Evolutionary conservation across 2,329 filamentous ascomycete genomes (phyloP), one percentile per base, ranked within the genome.

Genomic region (Pseudopithomyces maydicus): DNA sequence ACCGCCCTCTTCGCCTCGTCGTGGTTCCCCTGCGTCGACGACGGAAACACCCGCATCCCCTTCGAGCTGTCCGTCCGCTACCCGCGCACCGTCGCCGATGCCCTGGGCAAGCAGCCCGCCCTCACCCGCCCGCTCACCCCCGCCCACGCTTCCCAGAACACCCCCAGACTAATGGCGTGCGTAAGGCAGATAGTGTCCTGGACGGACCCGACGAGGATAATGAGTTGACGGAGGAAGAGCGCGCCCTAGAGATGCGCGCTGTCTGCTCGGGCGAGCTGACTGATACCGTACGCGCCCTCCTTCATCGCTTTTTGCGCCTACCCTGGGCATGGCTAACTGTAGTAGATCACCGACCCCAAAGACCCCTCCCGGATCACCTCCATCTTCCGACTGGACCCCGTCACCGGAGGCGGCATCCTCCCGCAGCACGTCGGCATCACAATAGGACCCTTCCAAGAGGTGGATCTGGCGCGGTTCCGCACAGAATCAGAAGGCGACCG

Each of bases 351-450:
- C 32, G 90, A 97, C 67, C 85, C 88, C 12, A 84, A 85, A 23
- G 90, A 98, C 66, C 83, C 90, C 52, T 87, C 86, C 22, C 92
- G 92, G 72, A 97, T 96, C 77, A 92, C 91, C 1, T 90, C 95
- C 72, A 91, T 89, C 0, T 99, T 98, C 71, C 86, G 88, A 54
- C 89, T 90, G 58, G 68, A 68, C 52, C 63, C 84, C 85, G 57
- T 87, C 90, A 50, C 45, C 22, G 52, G 52, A 49, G 86, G 38
- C 15, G 48, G 48, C 15, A 35, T 95, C 8, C 88, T 92, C 1
- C 89, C 94, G 1, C 90, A 93, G 60, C 94, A 98, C 72, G 88
- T 99, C 62, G 94, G 93, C 4, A 97, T 99, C 74, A 91, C 92
- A 2, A 86, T 98, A 54, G 95, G 96, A 0, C 95, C 96, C 0